Percentiles rank a stretch among this genome's conserved stretches.
Evolutionary conservation across 495 filamentous ascomycete species (phyloP).

Genomic region (Penicillium lividum): DNA sequence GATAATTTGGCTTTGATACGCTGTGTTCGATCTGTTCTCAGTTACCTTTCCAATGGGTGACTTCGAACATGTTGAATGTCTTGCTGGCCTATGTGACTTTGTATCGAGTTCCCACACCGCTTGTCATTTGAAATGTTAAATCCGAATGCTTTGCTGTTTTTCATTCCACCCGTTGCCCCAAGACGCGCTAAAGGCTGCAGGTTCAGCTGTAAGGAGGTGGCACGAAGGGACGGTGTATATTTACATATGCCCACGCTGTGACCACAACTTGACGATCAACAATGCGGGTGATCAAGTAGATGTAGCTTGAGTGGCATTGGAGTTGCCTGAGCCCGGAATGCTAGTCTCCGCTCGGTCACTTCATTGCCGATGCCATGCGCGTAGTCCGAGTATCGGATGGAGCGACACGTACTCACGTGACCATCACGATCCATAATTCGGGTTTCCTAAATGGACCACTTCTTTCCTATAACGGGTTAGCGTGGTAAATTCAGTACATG

Average conservation of each 20-base stretch:
- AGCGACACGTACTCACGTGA: constrained; percentile 29
- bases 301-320: background rate
- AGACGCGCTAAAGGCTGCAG: background rate
- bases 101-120: constrained; percentile 13
- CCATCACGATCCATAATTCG: constrained; percentile 12
- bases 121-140: constrained; percentile 18
- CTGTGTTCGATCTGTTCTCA: constrained; percentile 16
- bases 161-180: background rate
- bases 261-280: background rate
- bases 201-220: constrained; percentile 2
- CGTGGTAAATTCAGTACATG: background rate
- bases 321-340: constrained; percentile 28
- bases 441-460: background rate
- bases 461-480: background rate
- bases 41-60: constrained; percentile 5
- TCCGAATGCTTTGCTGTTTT: constrained; percentile 19
- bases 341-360: constrained; percentile 14
- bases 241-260: background rate
- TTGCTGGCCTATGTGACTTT: constrained; percentile 18
- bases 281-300: constrained; percentile 6
- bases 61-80: constrained; percentile 16
- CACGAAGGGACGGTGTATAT: constrained; percentile 2
- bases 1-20: constrained; percentile 16
- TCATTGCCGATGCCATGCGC: constrained; percentile 16
- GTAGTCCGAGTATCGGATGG: constrained; percentile 4